Evolutionary conservation across 176 grass and related monocot genomes (phyloP).

Genomic region (Eleusine indica): DNA sequence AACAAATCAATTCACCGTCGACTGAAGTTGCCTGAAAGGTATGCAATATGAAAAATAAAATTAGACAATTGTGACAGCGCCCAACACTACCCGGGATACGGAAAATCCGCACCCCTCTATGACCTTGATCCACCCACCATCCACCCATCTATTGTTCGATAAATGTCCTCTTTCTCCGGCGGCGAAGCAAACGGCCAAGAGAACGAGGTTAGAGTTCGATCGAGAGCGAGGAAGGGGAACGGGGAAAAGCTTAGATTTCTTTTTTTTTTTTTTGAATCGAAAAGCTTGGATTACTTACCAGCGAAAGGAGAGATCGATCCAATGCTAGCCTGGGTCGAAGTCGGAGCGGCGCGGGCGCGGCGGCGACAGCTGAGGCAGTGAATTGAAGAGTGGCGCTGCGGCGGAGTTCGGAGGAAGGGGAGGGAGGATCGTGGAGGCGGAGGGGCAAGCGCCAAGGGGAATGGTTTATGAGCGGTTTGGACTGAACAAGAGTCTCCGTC

Average conservation of each 20-base stretch:
- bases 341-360: neutral
- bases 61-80: neutral
- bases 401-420: neutral
- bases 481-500: neutral
- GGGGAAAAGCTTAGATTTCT: neutral
- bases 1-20: no score
- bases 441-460: neutral
- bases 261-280: no score
- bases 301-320: neutral
- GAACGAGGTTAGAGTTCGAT: neutral
- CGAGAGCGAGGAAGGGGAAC: neutral
- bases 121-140: neutral
- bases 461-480: neutral
- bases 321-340: neutral
- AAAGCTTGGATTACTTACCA: neutral
- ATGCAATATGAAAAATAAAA: neutral
- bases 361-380: neutral
- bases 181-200: neutral
- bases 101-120: neutral
- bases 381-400: neutral
- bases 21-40: no score
- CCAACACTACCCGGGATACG: neutral
- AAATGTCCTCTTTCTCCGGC: neutral
- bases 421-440: neutral
- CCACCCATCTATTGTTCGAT: neutral